Percentiles rank a stretch among this genome's conserved stretches.
These are phyloP conservation scores for Colletotrichum horii DNA, from an alignment of 2,329 filamentous ascomycete species.

Conservation along the genomic window DNA sequence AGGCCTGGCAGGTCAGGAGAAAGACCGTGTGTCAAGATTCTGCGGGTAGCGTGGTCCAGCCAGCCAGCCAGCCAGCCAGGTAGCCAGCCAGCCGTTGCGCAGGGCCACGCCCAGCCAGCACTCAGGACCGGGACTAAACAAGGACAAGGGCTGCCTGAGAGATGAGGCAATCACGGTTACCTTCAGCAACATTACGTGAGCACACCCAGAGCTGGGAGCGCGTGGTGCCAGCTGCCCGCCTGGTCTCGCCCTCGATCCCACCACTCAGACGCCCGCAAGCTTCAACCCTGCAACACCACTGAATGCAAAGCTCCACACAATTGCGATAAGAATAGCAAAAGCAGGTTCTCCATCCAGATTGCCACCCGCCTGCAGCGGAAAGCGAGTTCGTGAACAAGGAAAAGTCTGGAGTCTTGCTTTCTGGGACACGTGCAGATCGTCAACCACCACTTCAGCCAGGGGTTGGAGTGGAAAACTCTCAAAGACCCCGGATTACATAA, in stretches of 20 bases:
- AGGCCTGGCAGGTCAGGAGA: constrained; percentile 16
- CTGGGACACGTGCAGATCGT: neutral
- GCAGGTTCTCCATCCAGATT: neutral
- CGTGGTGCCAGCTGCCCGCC: constrained; percentile 1
- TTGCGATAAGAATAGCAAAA: constrained; percentile 6
- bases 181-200: constrained; percentile 6
- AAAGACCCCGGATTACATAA: neutral
- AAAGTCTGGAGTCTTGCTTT: neutral
- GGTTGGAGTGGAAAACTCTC: neutral
- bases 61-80: neutral
- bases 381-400: neutral
- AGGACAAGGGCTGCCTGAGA: constrained; percentile 9
- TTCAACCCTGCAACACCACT: neutral
- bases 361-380: neutral
- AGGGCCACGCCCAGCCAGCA: neutral
- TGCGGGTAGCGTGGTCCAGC: constrained; percentile 15
- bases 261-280: neutral
- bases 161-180: neutral
- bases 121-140: neutral
- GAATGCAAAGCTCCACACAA: neutral
- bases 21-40: constrained; percentile 21
- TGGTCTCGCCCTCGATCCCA: neutral
- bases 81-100: constrained; percentile 11
- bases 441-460: neutral
- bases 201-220: neutral